A percentile compares a stretch with the other conserved stretches of the same genome.
These are phyloP conservation scores for Evernia prunastri DNA, from an alignment of 495 filamentous ascomycete genomes.

Conservation along the genomic window DNA sequence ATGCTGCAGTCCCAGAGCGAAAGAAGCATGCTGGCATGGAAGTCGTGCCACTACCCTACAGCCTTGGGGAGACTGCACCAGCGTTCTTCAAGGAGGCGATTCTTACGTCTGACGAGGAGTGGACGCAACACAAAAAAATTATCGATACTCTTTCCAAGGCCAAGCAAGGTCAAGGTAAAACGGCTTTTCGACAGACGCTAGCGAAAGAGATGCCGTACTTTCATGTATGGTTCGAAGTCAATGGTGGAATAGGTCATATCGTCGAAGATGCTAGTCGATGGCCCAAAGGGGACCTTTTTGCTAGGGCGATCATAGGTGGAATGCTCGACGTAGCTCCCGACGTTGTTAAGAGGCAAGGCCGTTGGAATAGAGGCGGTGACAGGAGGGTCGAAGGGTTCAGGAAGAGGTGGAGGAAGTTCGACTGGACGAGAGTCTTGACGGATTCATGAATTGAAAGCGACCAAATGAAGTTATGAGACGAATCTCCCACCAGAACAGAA, in stretches of 20 bases:
- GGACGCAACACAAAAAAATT: conserved; percentile 90
- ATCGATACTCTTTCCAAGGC: conserved; percentile 78
- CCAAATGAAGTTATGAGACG: neutral
- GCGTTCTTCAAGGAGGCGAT: conserved; percentile 97
- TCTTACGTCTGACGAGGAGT: conserved; percentile 78
- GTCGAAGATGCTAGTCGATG: conserved; percentile 82
- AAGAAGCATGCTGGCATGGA: conserved; percentile 81
- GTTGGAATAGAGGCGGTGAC: conserved; percentile 71
- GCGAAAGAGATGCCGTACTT: conserved; percentile 99
- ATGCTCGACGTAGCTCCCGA: conserved; percentile 83
- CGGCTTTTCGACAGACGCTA: conserved; percentile 73
- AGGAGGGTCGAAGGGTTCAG: conserved; percentile 70
- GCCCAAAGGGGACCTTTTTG: conserved; percentile 92
- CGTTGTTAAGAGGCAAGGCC: conserved; percentile 83
- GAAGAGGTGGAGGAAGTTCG: conserved; percentile 84
- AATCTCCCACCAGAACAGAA: neutral
- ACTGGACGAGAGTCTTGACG: conserved; percentile 84
- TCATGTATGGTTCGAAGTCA: conserved; percentile 90
- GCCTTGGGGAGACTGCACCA: conserved; percentile 80
- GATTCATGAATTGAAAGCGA: conserved; percentile 36
- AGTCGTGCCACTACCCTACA: conserved; percentile 79
- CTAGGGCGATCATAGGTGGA: conserved; percentile 82
- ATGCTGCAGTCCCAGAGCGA: conserved; percentile 73
- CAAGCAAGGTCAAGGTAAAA: conserved; percentile 63
- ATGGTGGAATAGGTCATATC: conserved; percentile 88